Base-by-base conservation (phyloP, 345 rosid species). In the Citrus reticulata region DNA sequence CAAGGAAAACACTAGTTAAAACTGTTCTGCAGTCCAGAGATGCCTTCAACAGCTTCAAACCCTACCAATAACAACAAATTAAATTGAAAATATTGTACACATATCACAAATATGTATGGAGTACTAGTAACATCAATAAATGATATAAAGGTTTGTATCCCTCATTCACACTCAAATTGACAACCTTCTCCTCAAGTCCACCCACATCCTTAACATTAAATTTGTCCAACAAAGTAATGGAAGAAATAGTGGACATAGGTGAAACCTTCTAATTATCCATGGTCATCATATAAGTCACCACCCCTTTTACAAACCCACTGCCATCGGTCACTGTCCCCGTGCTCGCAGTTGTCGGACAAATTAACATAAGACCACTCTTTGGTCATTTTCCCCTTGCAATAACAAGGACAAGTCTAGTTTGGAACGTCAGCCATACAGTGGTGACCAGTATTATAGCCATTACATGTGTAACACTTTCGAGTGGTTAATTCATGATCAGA, bases 241-340 rank as follows among this genome's bases (percentile, higher is more conserved):
- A 9, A 4, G 55, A 65, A 34, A 49, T 60, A 1, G 34, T n/a
- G 11, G 81, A 77, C 64, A 77, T n/a, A 0, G 86, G 85, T 32
- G n/a, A 77, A 25, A 81, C 84, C 51, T 25, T 78, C 70, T 83
- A 54, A 73, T 83, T 69, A 72, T 85, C 85, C 81, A 81, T 78
- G 1, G 34, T 32, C 34, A 82, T 81, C 80, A 82, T 84, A 25
- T 85, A 85, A 0, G 84, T 83, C 2, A 77, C 82, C 7, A 72
- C 55, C 2, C 68, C 86, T 69, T 84, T 82, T 30, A 80, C 78
- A 76, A 76, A 83, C 3, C 86, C 90, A 3, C 71, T 58, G 1
- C 37, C 75, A 3, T 25, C 3, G 9, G 24, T 4, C 20, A 16
- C 11, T 4, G 17, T 39, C 7, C 34, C n/a, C 8, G 2, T 17